Conservation (phyloP, 2,329 filamentous ascomycete genomes). For the Incumbomyces delicatus region DNA sequence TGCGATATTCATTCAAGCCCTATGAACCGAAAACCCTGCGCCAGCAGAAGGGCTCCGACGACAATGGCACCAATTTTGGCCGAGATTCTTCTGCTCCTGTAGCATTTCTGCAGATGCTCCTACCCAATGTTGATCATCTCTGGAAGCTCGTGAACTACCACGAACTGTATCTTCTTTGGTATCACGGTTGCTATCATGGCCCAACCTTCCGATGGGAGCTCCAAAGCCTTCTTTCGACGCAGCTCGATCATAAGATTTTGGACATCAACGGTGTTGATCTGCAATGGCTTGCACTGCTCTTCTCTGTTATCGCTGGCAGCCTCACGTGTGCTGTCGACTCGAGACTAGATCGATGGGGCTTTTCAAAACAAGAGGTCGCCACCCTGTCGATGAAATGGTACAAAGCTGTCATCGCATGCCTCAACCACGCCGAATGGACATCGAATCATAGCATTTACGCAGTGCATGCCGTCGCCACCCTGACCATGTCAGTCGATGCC, state of each 20-base stretch:
- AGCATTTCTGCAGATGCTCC: not conserved
- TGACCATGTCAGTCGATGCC: slow-evolving; percentile 40
- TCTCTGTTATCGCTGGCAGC: slow-evolving; percentile 12
- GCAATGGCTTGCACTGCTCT: slow-evolving; percentile 12
- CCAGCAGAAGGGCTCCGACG: no score
- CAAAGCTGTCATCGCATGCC: slow-evolving; percentile 33
- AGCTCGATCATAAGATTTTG: not conserved
- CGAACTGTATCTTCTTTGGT: not conserved
- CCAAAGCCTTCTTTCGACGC: not conserved
- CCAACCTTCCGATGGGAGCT: not conserved
- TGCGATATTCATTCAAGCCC: no score
- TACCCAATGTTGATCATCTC: not conserved
- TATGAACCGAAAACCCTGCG: no score
- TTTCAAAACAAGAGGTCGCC: slow-evolving; percentile 31
- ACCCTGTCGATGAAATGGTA: slow-evolving; percentile 37
- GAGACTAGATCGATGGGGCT: slow-evolving; percentile 36
- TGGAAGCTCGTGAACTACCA: not conserved
- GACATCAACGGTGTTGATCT: not conserved
- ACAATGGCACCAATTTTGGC: no score
- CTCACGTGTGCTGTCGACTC: slow-evolving; percentile 10
- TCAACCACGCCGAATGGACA: slow-evolving; percentile 38
- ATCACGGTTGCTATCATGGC: slow-evolving; percentile 1
- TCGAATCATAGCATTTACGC: slow-evolving; percentile 32
- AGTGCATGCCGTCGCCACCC: slow-evolving; percentile 37
- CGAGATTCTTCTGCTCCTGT: no score